These are phyloP conservation scores for Picochlorum sp. DNA, from an alignment of 139 green algal genomes.

Conservation along the genomic window DNA sequence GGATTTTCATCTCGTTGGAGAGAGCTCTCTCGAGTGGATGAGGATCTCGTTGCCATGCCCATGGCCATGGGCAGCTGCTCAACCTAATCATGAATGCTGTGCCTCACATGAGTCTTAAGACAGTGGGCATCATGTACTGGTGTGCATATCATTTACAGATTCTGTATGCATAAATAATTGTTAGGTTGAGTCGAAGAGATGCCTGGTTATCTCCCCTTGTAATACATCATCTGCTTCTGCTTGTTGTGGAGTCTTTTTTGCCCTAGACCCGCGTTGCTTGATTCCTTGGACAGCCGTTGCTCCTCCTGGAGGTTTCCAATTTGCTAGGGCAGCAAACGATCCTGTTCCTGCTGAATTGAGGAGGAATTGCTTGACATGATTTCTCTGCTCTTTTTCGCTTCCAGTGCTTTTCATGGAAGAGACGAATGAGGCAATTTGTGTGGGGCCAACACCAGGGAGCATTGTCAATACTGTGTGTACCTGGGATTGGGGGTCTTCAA, in stretches of 20 bases:
- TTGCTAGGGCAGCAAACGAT: constrained; percentile 25
- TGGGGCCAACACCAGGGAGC: constrained; percentile 12
- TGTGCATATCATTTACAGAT: too few species aligned
- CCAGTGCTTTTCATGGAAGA: constrained; percentile 4
- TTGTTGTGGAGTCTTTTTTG: not conserved
- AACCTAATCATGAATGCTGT: too few species aligned
- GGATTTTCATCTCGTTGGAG: too few species aligned
- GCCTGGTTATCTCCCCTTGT: constrained; percentile 14
- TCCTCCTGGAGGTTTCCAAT: constrained; percentile 36
- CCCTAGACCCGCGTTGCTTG: not conserved
- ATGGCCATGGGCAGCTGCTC: too few species aligned
- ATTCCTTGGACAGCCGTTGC: constrained; percentile 19
- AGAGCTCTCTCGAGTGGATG: too few species aligned
- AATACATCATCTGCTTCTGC: constrained; percentile 3
- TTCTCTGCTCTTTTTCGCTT: constrained; percentile 62
- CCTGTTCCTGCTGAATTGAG: constrained; percentile 34
- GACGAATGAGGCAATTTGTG: constrained; percentile 7
- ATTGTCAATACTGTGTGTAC: constrained; percentile 5
- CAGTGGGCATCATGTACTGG: too few species aligned
- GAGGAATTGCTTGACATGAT: constrained; percentile 16
- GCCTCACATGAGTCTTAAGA: too few species aligned
- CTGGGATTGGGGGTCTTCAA: constrained; percentile 7
- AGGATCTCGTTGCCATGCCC: too few species aligned
- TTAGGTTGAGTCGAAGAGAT: constrained; percentile 18
- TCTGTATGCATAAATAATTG: not conserved